Evolutionary conservation across 2,329 filamentous ascomycete species (phyloP).

Genomic region (Pseudogymnoascus sp.): DNA sequence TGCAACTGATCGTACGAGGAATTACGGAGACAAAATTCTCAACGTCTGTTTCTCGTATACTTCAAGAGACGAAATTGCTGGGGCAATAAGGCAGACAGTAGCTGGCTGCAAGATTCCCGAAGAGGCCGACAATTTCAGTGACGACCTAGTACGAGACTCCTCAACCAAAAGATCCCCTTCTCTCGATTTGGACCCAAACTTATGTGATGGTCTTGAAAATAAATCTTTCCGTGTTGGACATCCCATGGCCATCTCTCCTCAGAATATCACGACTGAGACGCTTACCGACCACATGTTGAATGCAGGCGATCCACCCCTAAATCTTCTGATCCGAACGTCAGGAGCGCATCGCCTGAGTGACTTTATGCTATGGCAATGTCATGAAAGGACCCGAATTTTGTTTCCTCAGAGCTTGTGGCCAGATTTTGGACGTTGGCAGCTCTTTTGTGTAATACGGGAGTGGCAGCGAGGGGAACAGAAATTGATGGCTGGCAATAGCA

Average conservation of each 20-base stretch:
- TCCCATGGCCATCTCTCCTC: neutral
- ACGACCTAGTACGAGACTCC: neutral
- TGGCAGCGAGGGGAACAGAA: neutral
- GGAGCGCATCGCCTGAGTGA: constrained; percentile 83
- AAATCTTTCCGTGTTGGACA: neutral
- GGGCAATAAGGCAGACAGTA: constrained; percentile 75
- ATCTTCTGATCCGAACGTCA: constrained; percentile 80
- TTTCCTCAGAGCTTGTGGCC: neutral
- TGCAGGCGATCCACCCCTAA: constrained; percentile 68
- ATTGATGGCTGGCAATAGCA: neutral
- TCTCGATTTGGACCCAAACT: neutral
- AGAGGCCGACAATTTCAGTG: neutral
- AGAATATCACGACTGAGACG: neutral
- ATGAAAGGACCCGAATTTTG: constrained; percentile 46
- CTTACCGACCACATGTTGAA: constrained; percentile 52
- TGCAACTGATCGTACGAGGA: neutral
- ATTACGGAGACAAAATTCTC: constrained; percentile 32
- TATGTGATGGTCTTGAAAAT: neutral
- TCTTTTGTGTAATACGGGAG: neutral
- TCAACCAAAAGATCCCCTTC: neutral
- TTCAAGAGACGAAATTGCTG: constrained; percentile 83
- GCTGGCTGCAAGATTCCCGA: constrained; percentile 63
- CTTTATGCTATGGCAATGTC: constrained; percentile 95
- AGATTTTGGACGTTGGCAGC: neutral
- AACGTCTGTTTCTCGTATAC: constrained; percentile 97